Conservation (phyloP, 495 filamentous ascomycete genomes). For the Margaritispora aquatica region DNA sequence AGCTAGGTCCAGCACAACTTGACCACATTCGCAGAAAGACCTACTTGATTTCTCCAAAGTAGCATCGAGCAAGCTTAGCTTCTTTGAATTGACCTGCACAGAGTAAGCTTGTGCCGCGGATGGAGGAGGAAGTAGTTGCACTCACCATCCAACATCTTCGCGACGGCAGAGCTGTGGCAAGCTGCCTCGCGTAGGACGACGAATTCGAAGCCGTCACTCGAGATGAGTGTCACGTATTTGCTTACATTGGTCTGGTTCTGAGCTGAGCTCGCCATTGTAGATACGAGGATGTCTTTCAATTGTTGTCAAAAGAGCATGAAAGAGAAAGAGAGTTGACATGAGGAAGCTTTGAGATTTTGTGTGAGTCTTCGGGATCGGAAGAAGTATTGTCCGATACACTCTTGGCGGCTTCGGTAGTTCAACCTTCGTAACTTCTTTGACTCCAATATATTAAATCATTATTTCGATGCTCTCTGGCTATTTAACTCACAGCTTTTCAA, state of each 20-base stretch:
- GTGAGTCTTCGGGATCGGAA: neutral
- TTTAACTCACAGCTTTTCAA: too few species aligned
- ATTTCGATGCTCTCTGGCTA: too few species aligned
- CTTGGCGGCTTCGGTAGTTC: too few species aligned
- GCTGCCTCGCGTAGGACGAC: conserved; percentile 73
- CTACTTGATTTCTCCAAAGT: conserved; percentile 68
- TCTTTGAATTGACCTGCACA: conserved; percentile 63
- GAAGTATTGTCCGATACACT: neutral
- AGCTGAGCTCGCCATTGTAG: conserved; percentile 8
- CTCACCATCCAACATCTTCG: conserved; percentile 74
- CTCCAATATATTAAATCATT: too few species aligned
- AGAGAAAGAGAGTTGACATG: neutral
- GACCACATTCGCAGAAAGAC: conserved; percentile 17
- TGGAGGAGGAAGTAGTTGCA: neutral
- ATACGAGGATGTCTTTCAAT: neutral
- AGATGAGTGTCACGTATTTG: conserved; percentile 82
- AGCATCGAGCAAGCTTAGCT: conserved; percentile 55
- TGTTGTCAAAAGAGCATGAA: neutral
- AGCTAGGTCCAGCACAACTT: neutral
- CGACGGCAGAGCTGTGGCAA: conserved; percentile 68
- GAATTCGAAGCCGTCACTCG: conserved; percentile 83
- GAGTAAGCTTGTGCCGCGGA: neutral
- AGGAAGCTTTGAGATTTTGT: neutral
- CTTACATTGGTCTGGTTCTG: conserved; percentile 16
- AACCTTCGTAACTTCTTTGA: too few species aligned